Percentiles rank a stretch among this genome's conserved stretches.
phyloP scores from a whole-genome alignment of 257 asterid genomes.

The Prunella vulgaris region DNA sequence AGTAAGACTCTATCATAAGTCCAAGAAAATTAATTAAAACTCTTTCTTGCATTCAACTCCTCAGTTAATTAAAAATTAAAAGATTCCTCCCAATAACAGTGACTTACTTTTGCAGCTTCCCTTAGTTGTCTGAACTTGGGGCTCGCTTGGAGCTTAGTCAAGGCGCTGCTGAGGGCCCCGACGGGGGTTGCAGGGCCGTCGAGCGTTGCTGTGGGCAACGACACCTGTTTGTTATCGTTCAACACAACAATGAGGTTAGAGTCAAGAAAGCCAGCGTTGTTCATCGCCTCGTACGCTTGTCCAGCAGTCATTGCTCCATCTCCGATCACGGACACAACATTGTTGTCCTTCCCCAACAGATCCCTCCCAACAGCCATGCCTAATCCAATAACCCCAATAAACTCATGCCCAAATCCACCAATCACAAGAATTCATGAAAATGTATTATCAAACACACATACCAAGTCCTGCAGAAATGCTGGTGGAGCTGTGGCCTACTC shows the following conservation, averaged over 20 bases:
- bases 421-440: background rate
- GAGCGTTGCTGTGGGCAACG: constrained; percentile 67
- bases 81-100: too few relatives aligned
- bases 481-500: constrained; percentile 84
- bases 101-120: constrained; percentile 68
- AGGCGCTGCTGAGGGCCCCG: constrained; percentile 66
- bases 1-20: constrained; percentile 42
- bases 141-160: constrained; percentile 73
- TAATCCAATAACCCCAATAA: constrained; percentile 3
- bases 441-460: background rate
- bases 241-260: constrained; percentile 54
- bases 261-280: constrained; percentile 74
- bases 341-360: constrained; percentile 56
- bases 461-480: constrained; percentile 91
- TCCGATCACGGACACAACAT: constrained; percentile 63
- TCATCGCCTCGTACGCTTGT: constrained; percentile 88
- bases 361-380: constrained; percentile 89
- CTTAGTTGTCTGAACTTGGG: constrained; percentile 66
- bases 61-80: background rate
- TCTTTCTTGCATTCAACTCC: background rate
- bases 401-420: too few relatives aligned
- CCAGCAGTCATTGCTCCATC: constrained; percentile 90
- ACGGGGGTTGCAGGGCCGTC: constrained; percentile 77
- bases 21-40: background rate
- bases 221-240: constrained; percentile 74